Evolutionary conservation across 2,329 filamentous ascomycete species (phyloP), one percentile per base, ranked within the genome.

Genomic region (Aspergillus pseudonomiae): DNA sequence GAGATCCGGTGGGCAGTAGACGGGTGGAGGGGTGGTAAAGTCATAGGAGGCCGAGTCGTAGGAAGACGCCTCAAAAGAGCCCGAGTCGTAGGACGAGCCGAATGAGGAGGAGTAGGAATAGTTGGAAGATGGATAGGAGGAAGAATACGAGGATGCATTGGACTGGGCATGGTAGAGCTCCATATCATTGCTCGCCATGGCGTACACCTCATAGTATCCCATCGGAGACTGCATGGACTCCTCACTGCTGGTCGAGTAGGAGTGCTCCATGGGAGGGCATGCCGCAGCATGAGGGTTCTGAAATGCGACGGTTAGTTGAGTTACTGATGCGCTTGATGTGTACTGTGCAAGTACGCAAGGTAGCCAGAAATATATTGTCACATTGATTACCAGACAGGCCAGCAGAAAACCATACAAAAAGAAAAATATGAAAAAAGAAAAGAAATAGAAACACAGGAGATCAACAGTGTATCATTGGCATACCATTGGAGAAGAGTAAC

Each of bases 191-290:
- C 60, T 48, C 30, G 59, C 58, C 59, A 65, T 58, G 30, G 48
- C 45, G 60, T 65, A 70, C 58, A 68, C 48, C 16, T 69, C 66
- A 53, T 62, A 57, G 55, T 63, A 67, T 54, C 62, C 63, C 63
- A 71, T 57, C 52, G 59, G 34, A 9, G 62, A 65, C 21, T 64
- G 61, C 57, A 63, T 60, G 21, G 70, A 70, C 36, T 65, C 66
- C 36, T 70, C 67, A 48, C 68, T 69, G 59, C 64, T 59, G 57
- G 63, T 61, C 12, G 70, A 71, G 63, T 66, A 69, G 28, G 70
- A 67, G 34, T 55, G 65, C 54, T 72, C 68, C 68, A 72, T 71
- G 46, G 68, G 66, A 30, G 70, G 66, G 50, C 68, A 70, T 60
- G 62, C 59, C 41, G 53, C 55, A 26, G 59, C 53, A 32, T 57